phyloP scores from a whole-genome alignment of 75 land plant species.

The Sequoia sempervirens region DNA sequence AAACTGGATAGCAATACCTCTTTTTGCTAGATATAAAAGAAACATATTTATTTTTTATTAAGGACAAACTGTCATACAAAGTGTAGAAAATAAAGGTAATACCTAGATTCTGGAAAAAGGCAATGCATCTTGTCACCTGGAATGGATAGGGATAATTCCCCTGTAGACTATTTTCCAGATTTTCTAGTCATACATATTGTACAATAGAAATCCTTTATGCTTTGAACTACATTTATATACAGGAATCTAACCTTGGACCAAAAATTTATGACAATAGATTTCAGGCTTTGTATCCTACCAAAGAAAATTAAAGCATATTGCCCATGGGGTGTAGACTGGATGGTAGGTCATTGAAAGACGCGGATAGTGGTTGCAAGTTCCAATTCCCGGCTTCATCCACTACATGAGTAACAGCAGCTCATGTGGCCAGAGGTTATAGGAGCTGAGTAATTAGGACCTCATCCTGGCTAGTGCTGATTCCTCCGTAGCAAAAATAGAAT shows the following conservation, averaged over 20 bases:
- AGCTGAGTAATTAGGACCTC: no score
- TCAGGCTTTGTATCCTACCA: not conserved
- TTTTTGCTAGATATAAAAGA: not conserved
- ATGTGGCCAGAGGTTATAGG: no score
- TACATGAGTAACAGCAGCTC: no score
- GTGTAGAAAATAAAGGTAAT: not conserved
- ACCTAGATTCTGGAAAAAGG: not conserved
- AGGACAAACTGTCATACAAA: not conserved
- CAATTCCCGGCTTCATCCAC: no score
- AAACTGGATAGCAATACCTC: not conserved
- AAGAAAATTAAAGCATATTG: not conserved
- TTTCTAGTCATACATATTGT: not conserved
- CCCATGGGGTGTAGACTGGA: no score
- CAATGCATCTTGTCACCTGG: not conserved
- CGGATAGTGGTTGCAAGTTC: no score
- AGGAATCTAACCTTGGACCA: not conserved
- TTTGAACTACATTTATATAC: not conserved
- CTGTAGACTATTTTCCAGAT: not conserved
- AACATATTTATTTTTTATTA: not conserved
- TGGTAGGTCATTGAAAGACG: no score
- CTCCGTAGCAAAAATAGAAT: no score
- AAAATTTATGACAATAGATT: not conserved
- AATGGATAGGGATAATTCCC: not conserved
- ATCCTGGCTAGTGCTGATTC: no score
- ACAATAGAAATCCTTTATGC: not conserved